Evolutionary conservation across 768 basidiomycete genomes (phyloP).

Genomic region (Hypholoma sublateritium): DNA sequence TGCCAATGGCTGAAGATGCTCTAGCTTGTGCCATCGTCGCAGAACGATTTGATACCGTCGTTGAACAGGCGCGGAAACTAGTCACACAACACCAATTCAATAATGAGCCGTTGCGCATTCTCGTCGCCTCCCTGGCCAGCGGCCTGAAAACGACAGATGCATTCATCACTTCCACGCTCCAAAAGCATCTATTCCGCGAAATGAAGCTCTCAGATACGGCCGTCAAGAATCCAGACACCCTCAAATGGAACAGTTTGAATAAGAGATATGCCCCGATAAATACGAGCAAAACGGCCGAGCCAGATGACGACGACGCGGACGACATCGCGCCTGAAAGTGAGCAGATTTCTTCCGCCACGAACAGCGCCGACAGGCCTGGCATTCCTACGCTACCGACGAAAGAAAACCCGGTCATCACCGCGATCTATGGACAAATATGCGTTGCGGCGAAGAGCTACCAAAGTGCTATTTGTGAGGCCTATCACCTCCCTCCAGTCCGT

Average conservation of each 20-base stretch:
- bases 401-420: constrained; percentile 66
- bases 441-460: constrained; percentile 87
- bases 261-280: constrained; percentile 55
- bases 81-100: constrained; percentile 80
- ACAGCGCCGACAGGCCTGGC: constrained; percentile 8
- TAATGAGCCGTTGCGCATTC: constrained; percentile 79
- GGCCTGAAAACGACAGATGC: constrained; percentile 71
- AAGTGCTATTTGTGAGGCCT: constrained; percentile 79
- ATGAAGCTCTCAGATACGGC: constrained; percentile 68
- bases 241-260: constrained; percentile 61
- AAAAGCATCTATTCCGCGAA: constrained; percentile 84
- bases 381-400: constrained; percentile 56
- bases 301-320: constrained; percentile 31
- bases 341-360: constrained; percentile 14
- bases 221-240: constrained; percentile 55
- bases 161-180: constrained; percentile 75
- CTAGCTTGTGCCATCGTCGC: constrained; percentile 73
- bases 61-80: constrained; percentile 77
- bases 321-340: constrained; percentile 22
- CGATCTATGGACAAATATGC: constrained; percentile 82
- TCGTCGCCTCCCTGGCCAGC: constrained; percentile 70
- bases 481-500: background rate
- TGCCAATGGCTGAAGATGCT: constrained; percentile 1
- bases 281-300: constrained; percentile 38
- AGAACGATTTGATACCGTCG: constrained; percentile 53